Conservation (phyloP, 805 yeast species). For the Wickerhamiella azyma region DNA sequence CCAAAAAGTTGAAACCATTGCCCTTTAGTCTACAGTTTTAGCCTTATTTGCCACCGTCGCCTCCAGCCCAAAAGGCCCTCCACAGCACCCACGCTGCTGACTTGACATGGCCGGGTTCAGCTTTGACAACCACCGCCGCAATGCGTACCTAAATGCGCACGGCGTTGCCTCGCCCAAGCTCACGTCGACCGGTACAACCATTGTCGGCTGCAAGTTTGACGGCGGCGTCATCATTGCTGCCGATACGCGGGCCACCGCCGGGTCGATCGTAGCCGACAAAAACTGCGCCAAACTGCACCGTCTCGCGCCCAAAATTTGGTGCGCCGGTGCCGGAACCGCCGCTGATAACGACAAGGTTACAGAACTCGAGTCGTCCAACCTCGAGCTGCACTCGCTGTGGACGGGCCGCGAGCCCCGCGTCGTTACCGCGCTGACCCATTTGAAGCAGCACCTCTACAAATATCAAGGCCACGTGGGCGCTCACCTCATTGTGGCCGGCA, state of each 20-base stretch:
- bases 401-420: slow-evolving; percentile 84
- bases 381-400: slow-evolving; percentile 78
- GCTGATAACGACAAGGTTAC: slow-evolving; percentile 98
- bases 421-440: slow-evolving; percentile 78
- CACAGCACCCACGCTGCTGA: not conserved
- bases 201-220: slow-evolving; percentile 86
- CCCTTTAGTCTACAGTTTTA: too few species aligned
- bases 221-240: slow-evolving; percentile 98
- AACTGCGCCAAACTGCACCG: slow-evolving; percentile 92
- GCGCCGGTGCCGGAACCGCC: slow-evolving; percentile 99
- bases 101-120: slow-evolving; percentile 69
- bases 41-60: too few species aligned
- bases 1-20: too few species aligned
- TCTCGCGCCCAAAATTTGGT: slow-evolving; percentile 85
- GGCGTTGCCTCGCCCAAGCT: slow-evolving; percentile 76
- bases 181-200: slow-evolving; percentile 98
- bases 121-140: slow-evolving; percentile 89
- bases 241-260: slow-evolving; percentile 96
- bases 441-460: slow-evolving; percentile 90
- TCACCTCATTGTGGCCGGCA: slow-evolving; percentile 94
- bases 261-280: slow-evolving; percentile 93
- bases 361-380: slow-evolving; percentile 75
- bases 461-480: slow-evolving; percentile 98
- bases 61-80: too few species aligned
- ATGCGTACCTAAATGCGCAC: slow-evolving; percentile 51